A percentile compares a stretch with the other conserved stretches of the same genome.
Conservation (phyloP, 2,329 filamentous ascomycete genomes). For the Fusarium illudens region DNA sequence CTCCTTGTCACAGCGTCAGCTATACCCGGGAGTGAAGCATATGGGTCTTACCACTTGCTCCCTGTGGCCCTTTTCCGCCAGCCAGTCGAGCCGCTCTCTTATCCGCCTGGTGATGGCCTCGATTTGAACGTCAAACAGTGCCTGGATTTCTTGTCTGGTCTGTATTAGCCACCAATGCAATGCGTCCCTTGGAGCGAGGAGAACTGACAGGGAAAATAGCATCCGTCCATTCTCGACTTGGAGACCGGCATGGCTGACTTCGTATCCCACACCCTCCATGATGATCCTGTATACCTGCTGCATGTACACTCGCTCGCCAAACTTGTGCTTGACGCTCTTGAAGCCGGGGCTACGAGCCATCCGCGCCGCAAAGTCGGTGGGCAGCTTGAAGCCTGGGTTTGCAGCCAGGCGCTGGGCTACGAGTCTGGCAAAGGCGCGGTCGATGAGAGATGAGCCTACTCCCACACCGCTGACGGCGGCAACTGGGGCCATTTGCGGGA, state of each 20-base stretch:
- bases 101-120: conserved; percentile 49
- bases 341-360: conserved; percentile 52
- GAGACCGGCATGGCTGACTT: conserved; percentile 49
- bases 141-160: conserved; percentile 52
- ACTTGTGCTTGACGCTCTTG: conserved; percentile 51
- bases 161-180: background rate
- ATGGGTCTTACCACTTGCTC: conserved; percentile 47
- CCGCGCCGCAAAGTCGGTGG: conserved; percentile 47
- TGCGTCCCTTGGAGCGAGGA: background rate
- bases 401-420: conserved; percentile 49
- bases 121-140: conserved; percentile 50
- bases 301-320: conserved; percentile 55
- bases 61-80: conserved; percentile 42
- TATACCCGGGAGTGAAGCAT: background rate
- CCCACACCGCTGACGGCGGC: conserved; percentile 55
- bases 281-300: conserved; percentile 52
- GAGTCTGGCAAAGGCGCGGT: conserved; percentile 52
- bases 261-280: conserved; percentile 54
- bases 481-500: conserved; percentile 47
- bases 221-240: conserved; percentile 53
- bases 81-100: conserved; percentile 52
- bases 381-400: conserved; percentile 50
- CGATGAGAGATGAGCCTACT: conserved; percentile 57
- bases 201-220: conserved; percentile 49
- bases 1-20: conserved; percentile 40